Evolutionary conservation across 805 yeast species (phyloP), one percentile per base, ranked within the genome.

Genomic region (Debaryomyces tyrocola): DNA sequence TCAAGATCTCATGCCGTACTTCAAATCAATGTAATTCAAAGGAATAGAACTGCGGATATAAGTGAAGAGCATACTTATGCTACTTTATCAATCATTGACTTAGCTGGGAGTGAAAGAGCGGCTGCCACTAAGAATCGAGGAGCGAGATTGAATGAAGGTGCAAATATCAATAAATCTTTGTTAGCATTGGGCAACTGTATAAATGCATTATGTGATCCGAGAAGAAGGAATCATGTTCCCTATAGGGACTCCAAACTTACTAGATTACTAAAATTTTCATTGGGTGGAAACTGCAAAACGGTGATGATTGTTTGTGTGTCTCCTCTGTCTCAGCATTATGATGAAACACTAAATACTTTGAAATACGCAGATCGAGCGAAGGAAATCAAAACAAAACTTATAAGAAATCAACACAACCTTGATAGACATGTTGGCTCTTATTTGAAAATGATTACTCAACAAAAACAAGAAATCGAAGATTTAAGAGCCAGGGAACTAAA

Each of bases 51-150:
- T 0, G 83, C 85, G 0, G 89, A 82, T 46, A 53, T 87, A 15
- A 73, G 72, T 12, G 89, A 86, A 57, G 77, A 82, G 28, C 91
- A 85, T 53, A 80, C 84, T 0, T 83, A 79, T 66, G 90, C 96
- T 0, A 88, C 96, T 0, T 69, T 91, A 27, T 85, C 94, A 0
- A 85, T 92, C 21, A 91, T 92, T 40, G 98, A 92, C 64, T 68
- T 92, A 38, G 98, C 98, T 0, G 98, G 98, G 4, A 87, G 96
- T 65, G 98, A 92, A 67, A 73, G 98, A 36, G 98, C 98, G 0
- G 83, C 94, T 0, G 86, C 94, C 0, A 90, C 98, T 0, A 82
- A 80, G 53, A 92, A 92, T 63, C 67, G 90, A 39, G 98, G 98
- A 0, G 79, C 76, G 27, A 69, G 96, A 41, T 73, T 92, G 11